Evolutionary conservation across 2,329 filamentous ascomycete species (phyloP).

Genomic region (Hypoxylon sp.): DNA sequence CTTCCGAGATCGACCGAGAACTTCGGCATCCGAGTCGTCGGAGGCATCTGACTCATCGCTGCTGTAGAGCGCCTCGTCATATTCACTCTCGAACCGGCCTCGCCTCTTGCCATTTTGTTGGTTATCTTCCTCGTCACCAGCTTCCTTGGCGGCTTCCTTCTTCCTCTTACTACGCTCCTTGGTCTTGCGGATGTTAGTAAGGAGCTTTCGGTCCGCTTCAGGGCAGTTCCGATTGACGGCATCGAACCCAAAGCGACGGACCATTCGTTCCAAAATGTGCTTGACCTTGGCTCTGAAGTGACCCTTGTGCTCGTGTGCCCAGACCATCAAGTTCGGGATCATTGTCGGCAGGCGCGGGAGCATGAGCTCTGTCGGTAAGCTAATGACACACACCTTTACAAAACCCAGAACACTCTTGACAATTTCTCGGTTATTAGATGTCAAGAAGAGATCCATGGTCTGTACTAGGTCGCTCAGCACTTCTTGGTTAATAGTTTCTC

Average conservation of each 20-base stretch:
- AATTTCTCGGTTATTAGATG: conserved; percentile 96
- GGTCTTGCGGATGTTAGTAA: conserved; percentile 95
- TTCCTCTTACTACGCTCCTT: conserved; percentile 92
- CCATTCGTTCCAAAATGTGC: conserved; percentile 95
- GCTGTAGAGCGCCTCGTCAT: conserved; percentile 95
- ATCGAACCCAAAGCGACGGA: conserved; percentile 89
- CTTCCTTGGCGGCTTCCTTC: conserved; percentile 77
- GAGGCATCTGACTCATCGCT: conserved; percentile 76
- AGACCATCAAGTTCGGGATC: conserved; percentile 91
- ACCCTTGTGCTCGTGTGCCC: conserved; percentile 98
- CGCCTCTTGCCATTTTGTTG: conserved; percentile 65
- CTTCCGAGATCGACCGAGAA: conserved; percentile 60
- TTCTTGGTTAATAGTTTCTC: conserved; percentile 74
- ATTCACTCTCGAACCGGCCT: conserved; percentile 88
- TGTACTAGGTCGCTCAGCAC: conserved; percentile 88
- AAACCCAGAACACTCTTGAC: conserved; percentile 95
- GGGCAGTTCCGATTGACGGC: conserved; percentile 85
- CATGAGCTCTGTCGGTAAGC: conserved; percentile 84
- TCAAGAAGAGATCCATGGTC: conserved; percentile 96
- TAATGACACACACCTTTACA: conserved; percentile 94
- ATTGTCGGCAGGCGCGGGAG: conserved; percentile 81
- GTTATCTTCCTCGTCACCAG: conserved; percentile 68
- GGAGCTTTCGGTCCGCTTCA: conserved; percentile 88
- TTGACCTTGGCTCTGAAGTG: conserved; percentile 98
- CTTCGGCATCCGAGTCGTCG: conserved; percentile 74